Evolutionary conservation across 2,329 filamentous ascomycete species (phyloP).

Genomic region (Sclerotiophoma versabilis): DNA sequence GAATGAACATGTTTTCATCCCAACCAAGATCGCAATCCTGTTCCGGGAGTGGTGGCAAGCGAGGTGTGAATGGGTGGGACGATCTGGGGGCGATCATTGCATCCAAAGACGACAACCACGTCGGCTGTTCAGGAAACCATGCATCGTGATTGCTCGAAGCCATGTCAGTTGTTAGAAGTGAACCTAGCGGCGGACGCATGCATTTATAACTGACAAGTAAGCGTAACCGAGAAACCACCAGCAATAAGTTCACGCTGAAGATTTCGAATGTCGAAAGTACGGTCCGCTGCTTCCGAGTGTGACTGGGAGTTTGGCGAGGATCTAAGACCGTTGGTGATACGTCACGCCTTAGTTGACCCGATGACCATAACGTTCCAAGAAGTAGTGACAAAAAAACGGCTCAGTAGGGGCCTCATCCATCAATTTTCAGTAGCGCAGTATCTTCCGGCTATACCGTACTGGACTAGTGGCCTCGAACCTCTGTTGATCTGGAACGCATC

Average conservation of each 20-base stretch:
- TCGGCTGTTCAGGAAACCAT: neutral
- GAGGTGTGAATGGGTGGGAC: neutral
- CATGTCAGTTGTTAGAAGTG: neutral
- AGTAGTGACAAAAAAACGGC: too few relatives aligned
- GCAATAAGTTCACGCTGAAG: too few relatives aligned
- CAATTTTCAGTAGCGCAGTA: neutral
- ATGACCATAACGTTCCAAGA: too few relatives aligned
- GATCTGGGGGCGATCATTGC: neutral
- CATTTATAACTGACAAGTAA: neutral
- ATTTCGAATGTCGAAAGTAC: too few relatives aligned
- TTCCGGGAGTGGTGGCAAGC: neutral
- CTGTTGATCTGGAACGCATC: neutral
- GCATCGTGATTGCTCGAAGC: neutral
- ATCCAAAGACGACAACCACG: neutral
- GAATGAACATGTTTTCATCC: too few relatives aligned
- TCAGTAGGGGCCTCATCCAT: too few relatives aligned
- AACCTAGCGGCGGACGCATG: neutral
- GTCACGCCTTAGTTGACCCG: too few relatives aligned
- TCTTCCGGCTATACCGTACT: neutral
- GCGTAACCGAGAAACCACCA: too few relatives aligned
- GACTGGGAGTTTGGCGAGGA: neutral
- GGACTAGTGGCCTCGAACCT: too few relatives aligned
- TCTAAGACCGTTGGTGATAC: too few relatives aligned
- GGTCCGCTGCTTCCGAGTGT: too few relatives aligned
- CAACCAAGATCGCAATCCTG: too few relatives aligned